Evolutionary conservation across 176 grass and related monocot genomes (phyloP).

Genomic region (Carex kokanica): DNA sequence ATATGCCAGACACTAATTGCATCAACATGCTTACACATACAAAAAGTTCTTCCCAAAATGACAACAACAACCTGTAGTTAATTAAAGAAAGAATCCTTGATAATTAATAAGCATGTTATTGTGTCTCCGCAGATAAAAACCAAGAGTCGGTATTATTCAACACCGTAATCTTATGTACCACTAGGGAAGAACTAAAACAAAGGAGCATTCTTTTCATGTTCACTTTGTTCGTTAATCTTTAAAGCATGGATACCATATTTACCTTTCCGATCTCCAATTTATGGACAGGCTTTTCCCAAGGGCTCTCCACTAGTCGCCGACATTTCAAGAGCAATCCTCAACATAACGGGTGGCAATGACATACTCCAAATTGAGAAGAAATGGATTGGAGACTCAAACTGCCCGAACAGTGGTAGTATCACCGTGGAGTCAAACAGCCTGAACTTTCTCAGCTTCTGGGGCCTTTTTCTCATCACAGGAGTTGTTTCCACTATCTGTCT

Average conservation of each 20-base stretch:
- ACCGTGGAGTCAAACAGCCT: slow-evolving; percentile 44
- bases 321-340: slow-evolving; percentile 59
- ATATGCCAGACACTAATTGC: not conserved
- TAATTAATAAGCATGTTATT: too few species aligned
- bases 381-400: slow-evolving; percentile 44
- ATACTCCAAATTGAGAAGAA: slow-evolving; percentile 50
- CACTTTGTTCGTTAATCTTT: not conserved
- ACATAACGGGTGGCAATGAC: slow-evolving; percentile 42
- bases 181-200: too few species aligned
- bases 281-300: slow-evolving; percentile 44
- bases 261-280: not conserved
- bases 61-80: too few species aligned
- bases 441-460: slow-evolving; percentile 61
- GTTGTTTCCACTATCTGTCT: slow-evolving; percentile 26
- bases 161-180: too few species aligned
- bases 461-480: slow-evolving; percentile 66
- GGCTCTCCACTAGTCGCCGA: slow-evolving; percentile 60
- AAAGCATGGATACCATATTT: not conserved
- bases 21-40: not conserved
- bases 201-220: too few species aligned
- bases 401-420: slow-evolving; percentile 14
- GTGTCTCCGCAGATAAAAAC: too few species aligned
- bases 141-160: too few species aligned
- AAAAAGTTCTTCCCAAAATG: not conserved
- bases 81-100: too few species aligned